Evolutionary conservation across 164 flowering plant genomes (phyloP), one percentile per base, ranked within the genome.

Genomic region (Vitis vinifera): DNA sequence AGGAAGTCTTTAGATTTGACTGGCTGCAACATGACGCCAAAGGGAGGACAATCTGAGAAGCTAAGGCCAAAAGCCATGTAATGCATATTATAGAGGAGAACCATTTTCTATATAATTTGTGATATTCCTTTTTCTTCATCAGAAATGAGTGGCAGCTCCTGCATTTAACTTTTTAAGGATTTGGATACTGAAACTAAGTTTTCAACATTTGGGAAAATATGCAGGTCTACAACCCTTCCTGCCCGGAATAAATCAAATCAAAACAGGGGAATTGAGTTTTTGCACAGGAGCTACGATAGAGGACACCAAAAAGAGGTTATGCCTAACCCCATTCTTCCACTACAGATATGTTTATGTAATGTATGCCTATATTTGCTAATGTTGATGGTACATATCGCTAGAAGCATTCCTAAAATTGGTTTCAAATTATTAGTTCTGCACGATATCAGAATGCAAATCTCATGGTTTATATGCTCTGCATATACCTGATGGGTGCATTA

Each of bases 281-380:
- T 44, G 17, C 71, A 10, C 10, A 49, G 64, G 64, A 68, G 71
- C 51, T 58, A 23, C 48, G 15, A 37, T 37, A 37, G 15, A 53
- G 56, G 5, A 6, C 14, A 53, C 2, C 56, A 53, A n/a, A 53
- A 53, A 53, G 56, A 53, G 56, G 56, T 53, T 13, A 53, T 53
- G 14, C 14, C 55, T 51, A 51, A 51, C 55, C 4, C 11, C 10
- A 0, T 4, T 10, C 13, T 51, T 51, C 55, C 12, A 51, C 27
- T 51, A 51, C 14, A 51, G 11, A 12, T 51, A 51, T 51, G 55
- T 10, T 51, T 15, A 51, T 51, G 55, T 51, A 51, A 51, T 51
- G 10, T 51, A 4, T 10, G 14, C 14, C 27, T 51, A 15, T 51
- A 51, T 51, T 51, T 53, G 3, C 56, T 53, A n/a, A 53, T n/a